Conservation (phyloP, 2,329 filamentous ascomycete species). For the Lomentospora prolificans region DNA sequence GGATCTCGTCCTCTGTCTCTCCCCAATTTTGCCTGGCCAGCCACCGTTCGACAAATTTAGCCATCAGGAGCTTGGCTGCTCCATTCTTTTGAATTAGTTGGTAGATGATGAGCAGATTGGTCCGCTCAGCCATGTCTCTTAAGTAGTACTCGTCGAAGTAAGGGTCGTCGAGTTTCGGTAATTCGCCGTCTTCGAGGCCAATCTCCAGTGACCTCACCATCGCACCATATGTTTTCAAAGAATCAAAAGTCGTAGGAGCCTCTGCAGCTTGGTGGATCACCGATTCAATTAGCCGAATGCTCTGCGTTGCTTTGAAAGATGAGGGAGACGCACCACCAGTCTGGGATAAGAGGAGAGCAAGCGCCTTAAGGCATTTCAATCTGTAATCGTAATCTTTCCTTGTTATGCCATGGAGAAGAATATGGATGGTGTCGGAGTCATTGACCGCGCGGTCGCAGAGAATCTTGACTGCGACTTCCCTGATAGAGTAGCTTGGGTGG, state of each 20-base stretch:
- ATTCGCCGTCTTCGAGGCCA: slow-evolving; percentile 38
- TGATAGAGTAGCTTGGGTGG: slow-evolving; percentile 64
- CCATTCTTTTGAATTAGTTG: slow-evolving; percentile 52
- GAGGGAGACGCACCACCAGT: slow-evolving; percentile 19
- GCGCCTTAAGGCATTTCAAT: slow-evolving; percentile 44
- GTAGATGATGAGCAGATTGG: slow-evolving; percentile 46
- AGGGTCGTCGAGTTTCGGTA: slow-evolving; percentile 41
- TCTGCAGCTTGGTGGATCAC: slow-evolving; percentile 16
- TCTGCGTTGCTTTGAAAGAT: neutral
- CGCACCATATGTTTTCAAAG: slow-evolving; percentile 40
- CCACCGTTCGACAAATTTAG: slow-evolving; percentile 63
- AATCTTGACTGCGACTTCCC: slow-evolving; percentile 55
- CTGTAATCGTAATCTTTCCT: slow-evolving; percentile 48
- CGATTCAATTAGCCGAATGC: neutral
- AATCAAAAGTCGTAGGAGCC: slow-evolving; percentile 38
- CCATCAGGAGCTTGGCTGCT: slow-evolving; percentile 46
- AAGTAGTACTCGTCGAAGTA: slow-evolving; percentile 54
- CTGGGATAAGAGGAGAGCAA: slow-evolving; percentile 42
- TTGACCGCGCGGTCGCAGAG: slow-evolving; percentile 49
- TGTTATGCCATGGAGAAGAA: slow-evolving; percentile 49
- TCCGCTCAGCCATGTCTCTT: slow-evolving; percentile 51
- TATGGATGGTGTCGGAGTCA: slow-evolving; percentile 39
- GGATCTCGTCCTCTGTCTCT: slow-evolving; percentile 37
- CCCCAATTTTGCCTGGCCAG: slow-evolving; percentile 66
- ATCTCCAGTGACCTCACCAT: slow-evolving; percentile 52